These are phyloP conservation scores for Melanopsichium pennsylvanicum DNA, from an alignment of 1,284 basidiomycete species.

Conservation along the genomic window DNA sequence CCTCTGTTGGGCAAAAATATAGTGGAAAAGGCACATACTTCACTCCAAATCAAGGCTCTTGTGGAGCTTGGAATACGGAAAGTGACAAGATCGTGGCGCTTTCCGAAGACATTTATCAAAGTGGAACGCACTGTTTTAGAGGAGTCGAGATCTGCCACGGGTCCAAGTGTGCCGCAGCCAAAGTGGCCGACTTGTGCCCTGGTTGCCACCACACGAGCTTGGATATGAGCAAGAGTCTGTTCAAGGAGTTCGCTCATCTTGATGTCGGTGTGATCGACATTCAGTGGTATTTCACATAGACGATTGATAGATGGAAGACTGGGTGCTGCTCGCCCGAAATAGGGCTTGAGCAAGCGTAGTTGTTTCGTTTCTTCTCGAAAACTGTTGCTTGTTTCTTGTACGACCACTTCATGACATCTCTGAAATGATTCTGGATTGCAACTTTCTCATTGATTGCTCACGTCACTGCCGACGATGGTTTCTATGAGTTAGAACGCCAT, in stretches of 20 bases:
- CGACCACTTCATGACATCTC: background rate
- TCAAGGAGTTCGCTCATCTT: constrained; percentile 23
- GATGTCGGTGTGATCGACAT: constrained; percentile 31
- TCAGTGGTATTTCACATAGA: constrained; percentile 26
- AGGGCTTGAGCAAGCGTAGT: background rate
- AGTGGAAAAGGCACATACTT: constrained; percentile 34
- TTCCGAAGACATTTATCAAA: constrained; percentile 19
- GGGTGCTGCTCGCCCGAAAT: constrained; percentile 3
- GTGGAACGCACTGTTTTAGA: constrained; percentile 23
- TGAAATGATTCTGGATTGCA: too few species aligned
- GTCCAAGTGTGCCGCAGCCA: constrained; percentile 20
- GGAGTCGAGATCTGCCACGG: constrained; percentile 11
- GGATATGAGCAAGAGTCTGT: constrained; percentile 29
- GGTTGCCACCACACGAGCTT: constrained; percentile 22
- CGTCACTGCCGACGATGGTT: background rate
- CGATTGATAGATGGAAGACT: background rate
- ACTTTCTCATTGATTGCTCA: background rate
- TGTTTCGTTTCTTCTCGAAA: background rate
- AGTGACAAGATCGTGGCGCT: constrained; percentile 38
- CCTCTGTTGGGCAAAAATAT: constrained; percentile 6
- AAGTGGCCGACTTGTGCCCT: constrained; percentile 35
- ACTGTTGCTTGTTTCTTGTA: background rate
- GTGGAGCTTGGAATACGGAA: constrained; percentile 28
- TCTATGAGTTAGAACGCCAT: too few species aligned
- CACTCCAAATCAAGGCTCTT: constrained; percentile 28